Evolutionary conservation across 805 yeast genomes (phyloP).

Genomic region (Trichomonascus vanleenenianus): DNA sequence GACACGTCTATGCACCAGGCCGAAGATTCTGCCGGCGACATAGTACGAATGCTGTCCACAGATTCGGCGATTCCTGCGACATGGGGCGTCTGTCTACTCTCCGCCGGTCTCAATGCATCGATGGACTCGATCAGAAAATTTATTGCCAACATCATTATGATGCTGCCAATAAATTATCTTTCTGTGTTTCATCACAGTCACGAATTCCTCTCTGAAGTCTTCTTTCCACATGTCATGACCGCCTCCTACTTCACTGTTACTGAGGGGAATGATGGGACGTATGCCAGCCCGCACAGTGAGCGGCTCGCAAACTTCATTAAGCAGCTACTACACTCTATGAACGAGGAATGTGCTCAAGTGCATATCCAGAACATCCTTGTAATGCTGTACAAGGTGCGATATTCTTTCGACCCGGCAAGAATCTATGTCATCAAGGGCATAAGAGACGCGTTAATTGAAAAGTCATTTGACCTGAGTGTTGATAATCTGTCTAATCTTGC

Average conservation of each 20-base stretch:
- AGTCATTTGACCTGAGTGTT: neutral
- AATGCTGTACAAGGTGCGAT: conserved; percentile 40
- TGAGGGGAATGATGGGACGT: conserved; percentile 10
- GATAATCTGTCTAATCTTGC: conserved; percentile 18
- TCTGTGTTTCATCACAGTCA: conserved; percentile 38
- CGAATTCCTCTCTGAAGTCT: conserved; percentile 35
- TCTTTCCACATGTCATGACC: conserved; percentile 53
- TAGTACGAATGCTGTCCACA: conserved; percentile 44
- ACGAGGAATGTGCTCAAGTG: conserved; percentile 21
- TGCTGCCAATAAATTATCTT: conserved; percentile 41
- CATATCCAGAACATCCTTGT: conserved; percentile 32
- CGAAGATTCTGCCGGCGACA: conserved; percentile 63
- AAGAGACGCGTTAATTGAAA: neutral
- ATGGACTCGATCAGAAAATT: conserved; percentile 71
- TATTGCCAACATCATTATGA: conserved; percentile 47
- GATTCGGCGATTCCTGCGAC: conserved; percentile 48
- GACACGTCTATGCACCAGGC: conserved; percentile 85
- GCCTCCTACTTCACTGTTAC: conserved; percentile 50
- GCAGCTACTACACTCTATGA: conserved; percentile 29
- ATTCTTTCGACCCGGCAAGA: conserved; percentile 63
- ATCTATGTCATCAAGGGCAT: conserved; percentile 51
- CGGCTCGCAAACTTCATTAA: conserved; percentile 40
- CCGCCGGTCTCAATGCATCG: conserved; percentile 68
- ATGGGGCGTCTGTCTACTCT: conserved; percentile 67
- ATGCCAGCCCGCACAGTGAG: conserved; percentile 52